Evolutionary conservation across 2,329 filamentous ascomycete species (phyloP).

Genomic region (Cordyceps pruinosa): DNA sequence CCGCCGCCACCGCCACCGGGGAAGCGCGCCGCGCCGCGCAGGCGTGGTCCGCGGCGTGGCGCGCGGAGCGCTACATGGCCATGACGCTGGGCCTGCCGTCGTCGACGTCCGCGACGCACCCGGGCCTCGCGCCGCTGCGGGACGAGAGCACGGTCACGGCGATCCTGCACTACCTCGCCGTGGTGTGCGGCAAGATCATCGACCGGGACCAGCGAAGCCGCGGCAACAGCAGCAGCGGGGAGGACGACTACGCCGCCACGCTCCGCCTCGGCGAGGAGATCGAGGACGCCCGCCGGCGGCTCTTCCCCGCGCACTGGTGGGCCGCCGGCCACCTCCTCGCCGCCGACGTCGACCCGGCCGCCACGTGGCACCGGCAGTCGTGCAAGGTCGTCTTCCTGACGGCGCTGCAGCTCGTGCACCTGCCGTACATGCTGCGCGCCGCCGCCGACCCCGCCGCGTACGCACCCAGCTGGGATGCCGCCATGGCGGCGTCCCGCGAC

Average conservation of each 20-base stretch:
- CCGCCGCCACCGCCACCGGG: neutral
- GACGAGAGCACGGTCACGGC: neutral
- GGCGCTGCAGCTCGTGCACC: constrained; percentile 33
- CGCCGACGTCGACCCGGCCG: constrained; percentile 22
- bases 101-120: constrained; percentile 25
- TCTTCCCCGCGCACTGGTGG: constrained; percentile 9
- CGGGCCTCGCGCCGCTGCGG: neutral
- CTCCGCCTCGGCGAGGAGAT: constrained; percentile 1
- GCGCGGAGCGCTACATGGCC: constrained; percentile 43
- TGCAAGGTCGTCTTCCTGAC: constrained; percentile 34
- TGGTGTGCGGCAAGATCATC: constrained; percentile 1
- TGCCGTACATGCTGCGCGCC: constrained; percentile 39
- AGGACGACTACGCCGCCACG: neutral
- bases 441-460: constrained; percentile 28
- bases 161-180: neutral
- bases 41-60: constrained; percentile 34
- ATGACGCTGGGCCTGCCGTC: constrained; percentile 48
- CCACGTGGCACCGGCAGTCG: constrained; percentile 23
- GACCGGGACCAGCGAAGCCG: constrained; percentile 4
- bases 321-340: constrained; percentile 12
- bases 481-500: constrained; percentile 35
- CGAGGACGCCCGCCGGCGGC: neutral
- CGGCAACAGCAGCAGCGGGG: neutral
- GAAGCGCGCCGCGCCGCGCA: neutral
- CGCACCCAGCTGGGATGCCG: constrained; percentile 30